phyloP scores from a whole-genome alignment of 2,329 filamentous ascomycete species.

The Colletotrichum incanum region DNA sequence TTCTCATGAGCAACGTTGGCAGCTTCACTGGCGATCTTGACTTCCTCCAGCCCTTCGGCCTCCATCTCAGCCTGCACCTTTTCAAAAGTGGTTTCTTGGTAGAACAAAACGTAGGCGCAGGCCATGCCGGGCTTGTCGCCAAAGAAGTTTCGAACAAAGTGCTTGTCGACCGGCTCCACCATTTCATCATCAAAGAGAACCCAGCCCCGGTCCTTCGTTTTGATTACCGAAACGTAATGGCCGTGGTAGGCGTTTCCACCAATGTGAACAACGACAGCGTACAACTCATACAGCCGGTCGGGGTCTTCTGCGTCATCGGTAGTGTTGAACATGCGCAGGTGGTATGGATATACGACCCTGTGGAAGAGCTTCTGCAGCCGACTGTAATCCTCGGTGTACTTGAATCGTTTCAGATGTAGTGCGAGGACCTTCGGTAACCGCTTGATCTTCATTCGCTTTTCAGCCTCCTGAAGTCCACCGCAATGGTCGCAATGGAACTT shows the following conservation, averaged over 20 bases:
- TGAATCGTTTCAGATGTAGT: constrained; percentile 95
- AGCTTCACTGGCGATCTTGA: constrained; percentile 69
- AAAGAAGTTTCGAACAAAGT: constrained; percentile 97
- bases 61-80: constrained; percentile 84
- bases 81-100: constrained; percentile 88
- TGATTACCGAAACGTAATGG: constrained; percentile 98
- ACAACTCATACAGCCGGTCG: constrained; percentile 94
- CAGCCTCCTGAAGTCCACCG: constrained; percentile 95
- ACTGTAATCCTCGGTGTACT: constrained; percentile 96
- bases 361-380: constrained; percentile 97
- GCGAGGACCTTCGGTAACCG: constrained; percentile 91
- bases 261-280: constrained; percentile 97
- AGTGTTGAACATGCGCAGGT: constrained; percentile 96
- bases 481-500: constrained; percentile 99
- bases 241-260: constrained; percentile 97
- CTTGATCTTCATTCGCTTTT: constrained; percentile 99
- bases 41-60: constrained; percentile 79
- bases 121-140: constrained; percentile 92
- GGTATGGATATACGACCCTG: constrained; percentile 96
- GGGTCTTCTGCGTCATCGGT: constrained; percentile 95
- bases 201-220: constrained; percentile 96
- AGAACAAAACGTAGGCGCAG: constrained; percentile 97
- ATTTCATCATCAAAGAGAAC: constrained; percentile 97
- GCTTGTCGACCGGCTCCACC: constrained; percentile 97
- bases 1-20: constrained; percentile 69